A percentile compares a stretch with the other conserved stretches of the same genome.
These are phyloP conservation scores for Mucor circinelloides DNA, from an alignment of 371 early-diverging fungal species.

Conservation along the genomic window DNA sequence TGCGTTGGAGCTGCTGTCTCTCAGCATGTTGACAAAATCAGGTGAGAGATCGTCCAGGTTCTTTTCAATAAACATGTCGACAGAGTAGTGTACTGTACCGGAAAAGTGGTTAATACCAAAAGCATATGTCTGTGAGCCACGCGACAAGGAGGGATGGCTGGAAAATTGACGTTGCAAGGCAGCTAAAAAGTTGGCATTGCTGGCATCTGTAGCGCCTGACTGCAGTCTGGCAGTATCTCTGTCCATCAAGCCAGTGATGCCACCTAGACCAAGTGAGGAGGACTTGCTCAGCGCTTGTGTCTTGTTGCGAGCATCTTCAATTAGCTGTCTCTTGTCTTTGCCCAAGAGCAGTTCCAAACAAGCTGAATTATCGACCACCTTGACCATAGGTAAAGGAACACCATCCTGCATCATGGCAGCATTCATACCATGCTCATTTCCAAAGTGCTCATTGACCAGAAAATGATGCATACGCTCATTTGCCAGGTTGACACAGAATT, in stretches of 20 bases:
- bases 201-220: constrained; percentile 49
- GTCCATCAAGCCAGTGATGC: constrained; percentile 66
- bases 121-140: constrained; percentile 38
- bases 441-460: constrained; percentile 63
- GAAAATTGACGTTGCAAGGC: constrained; percentile 36
- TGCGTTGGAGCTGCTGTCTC: constrained; percentile 67
- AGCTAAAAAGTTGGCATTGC: constrained; percentile 55
- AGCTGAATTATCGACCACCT: constrained; percentile 50
- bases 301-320: constrained; percentile 10
- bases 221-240: constrained; percentile 46
- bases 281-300: constrained; percentile 18
- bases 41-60: constrained; percentile 76
- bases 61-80: constrained; percentile 70
- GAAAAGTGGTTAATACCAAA: constrained; percentile 83
- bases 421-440: constrained; percentile 53
- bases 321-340: constrained; percentile 19
- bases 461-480: constrained; percentile 85
- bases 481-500: constrained; percentile 81
- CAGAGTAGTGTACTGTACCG: constrained; percentile 70
- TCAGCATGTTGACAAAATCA: constrained; percentile 84
- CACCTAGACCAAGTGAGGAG: constrained; percentile 32
- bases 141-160: constrained; percentile 39
- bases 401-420: constrained; percentile 46
- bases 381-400: constrained; percentile 50
- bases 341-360: constrained; percentile 59